Percentiles rank a stretch among this genome's conserved stretches.
phyloP scores from a whole-genome alignment of 1,284 basidiomycete species.

The Cryptococcus sp. region DNA sequence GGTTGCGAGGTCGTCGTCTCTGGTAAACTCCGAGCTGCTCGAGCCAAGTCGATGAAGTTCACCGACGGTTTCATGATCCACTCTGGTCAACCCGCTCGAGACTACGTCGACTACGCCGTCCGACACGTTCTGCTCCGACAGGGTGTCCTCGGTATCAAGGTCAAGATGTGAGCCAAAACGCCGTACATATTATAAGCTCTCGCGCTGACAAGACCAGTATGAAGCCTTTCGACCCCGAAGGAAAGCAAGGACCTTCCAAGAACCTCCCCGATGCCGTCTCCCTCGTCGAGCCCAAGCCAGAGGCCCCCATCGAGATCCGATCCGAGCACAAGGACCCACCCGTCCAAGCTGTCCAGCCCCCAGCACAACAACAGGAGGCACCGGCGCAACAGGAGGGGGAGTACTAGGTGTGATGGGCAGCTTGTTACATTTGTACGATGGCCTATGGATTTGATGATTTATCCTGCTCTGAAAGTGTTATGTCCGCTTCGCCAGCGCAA shows the following conservation, averaged over 20 bases:
- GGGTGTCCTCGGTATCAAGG: constrained; percentile 99
- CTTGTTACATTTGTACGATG: constrained; percentile 3
- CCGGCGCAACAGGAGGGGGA: constrained; percentile 8
- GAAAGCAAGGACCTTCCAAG: constrained; percentile 79
- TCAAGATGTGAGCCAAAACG: constrained; percentile 77
- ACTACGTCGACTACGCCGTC: constrained; percentile 97
- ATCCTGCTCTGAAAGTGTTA: neutral
- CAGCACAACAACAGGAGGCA: constrained; percentile 13
- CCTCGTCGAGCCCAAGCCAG: constrained; percentile 69
- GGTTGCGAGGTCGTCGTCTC: constrained; percentile 99
- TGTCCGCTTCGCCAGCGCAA: no score
- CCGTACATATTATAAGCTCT: no score
- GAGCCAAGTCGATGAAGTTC: constrained; percentile 99
- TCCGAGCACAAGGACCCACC: constrained; percentile 45
- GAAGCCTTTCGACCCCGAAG: constrained; percentile 93
- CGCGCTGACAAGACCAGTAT: no score
- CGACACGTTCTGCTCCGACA: constrained; percentile 98
- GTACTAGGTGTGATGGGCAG: constrained; percentile 4
- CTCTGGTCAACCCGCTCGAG: constrained; percentile 95
- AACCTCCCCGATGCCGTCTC: constrained; percentile 94
- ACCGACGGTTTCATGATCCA: constrained; percentile 99
- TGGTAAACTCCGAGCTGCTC: constrained; percentile 98
- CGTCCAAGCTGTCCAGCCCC: constrained; percentile 30
- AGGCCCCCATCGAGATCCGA: constrained; percentile 50
- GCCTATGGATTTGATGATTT: neutral